Evolutionary conservation across 352 stramenopile species (phyloP).

Genomic region (Pythium apleroticum): DNA sequence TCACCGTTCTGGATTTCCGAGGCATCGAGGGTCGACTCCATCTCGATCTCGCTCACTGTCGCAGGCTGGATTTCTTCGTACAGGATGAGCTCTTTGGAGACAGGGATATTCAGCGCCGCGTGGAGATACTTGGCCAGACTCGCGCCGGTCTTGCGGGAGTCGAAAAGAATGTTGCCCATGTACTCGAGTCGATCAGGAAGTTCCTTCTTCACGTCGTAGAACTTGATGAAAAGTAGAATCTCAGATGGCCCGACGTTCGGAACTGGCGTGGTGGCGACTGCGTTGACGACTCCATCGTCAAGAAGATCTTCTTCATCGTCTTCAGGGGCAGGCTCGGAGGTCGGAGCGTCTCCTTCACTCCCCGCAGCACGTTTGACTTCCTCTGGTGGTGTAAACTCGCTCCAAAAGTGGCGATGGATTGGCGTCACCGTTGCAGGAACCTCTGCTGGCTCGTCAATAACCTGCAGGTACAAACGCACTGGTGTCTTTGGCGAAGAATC

Average conservation of each 20-base stretch:
- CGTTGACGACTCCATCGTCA: slow-evolving; percentile 22
- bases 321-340: slow-evolving; percentile 17
- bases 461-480: slow-evolving; percentile 77
- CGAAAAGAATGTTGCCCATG: slow-evolving; percentile 74
- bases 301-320: slow-evolving; percentile 20
- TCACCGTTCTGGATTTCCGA: slow-evolving; percentile 82
- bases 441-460: slow-evolving; percentile 30
- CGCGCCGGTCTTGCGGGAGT: slow-evolving; percentile 56
- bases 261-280: neutral
- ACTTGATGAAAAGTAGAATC: slow-evolving; percentile 86
- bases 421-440: neutral
- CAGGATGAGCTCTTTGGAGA: slow-evolving; percentile 49
- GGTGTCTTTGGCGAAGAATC: slow-evolving; percentile 64
- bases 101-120: slow-evolving; percentile 51
- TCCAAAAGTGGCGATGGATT: slow-evolving; percentile 59
- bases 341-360: neutral
- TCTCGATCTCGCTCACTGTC: slow-evolving; percentile 55
- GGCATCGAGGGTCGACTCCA: slow-evolving; percentile 39
- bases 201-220: slow-evolving; percentile 65
- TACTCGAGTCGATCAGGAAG: slow-evolving; percentile 74
- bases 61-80: slow-evolving; percentile 81
- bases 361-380: slow-evolving; percentile 3
- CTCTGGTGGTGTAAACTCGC: slow-evolving; percentile 54
- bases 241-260: slow-evolving; percentile 26
- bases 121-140: slow-evolving; percentile 52